Conservation (phyloP, 2,329 filamentous ascomycete species). For the Verticillium klebahnii region DNA sequence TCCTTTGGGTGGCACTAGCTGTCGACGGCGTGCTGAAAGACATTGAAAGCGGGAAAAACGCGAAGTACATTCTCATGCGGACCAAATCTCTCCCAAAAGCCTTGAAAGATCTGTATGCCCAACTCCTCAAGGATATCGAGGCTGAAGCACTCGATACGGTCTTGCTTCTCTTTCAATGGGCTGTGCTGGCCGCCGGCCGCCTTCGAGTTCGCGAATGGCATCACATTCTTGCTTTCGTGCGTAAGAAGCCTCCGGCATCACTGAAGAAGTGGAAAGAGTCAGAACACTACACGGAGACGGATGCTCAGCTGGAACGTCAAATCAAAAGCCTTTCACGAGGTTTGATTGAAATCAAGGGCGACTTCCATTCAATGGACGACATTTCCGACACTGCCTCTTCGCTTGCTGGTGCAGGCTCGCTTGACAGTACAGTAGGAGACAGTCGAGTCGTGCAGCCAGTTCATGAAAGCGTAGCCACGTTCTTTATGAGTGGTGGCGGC, state of each 20-base stretch:
- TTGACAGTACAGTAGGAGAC: not conserved
- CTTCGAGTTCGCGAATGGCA: slow-evolving; percentile 13
- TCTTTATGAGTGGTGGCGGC: not conserved
- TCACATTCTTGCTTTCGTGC: slow-evolving; percentile 11
- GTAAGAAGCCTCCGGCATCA: not conserved
- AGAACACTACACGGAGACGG: slow-evolving; percentile 3
- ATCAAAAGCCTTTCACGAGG: slow-evolving; percentile 8
- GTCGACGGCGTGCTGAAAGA: slow-evolving; percentile 6
- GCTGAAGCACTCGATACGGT: not conserved
- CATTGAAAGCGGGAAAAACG: slow-evolving; percentile 6
- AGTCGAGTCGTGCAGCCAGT: not conserved
- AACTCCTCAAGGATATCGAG: not conserved
- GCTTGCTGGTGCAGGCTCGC: not conserved
- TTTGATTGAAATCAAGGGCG: slow-evolving; percentile 5
- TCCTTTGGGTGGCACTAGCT: slow-evolving; percentile 11
- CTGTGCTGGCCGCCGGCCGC: slow-evolving; percentile 1
- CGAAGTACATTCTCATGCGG: not conserved
- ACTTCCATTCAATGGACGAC: not conserved
- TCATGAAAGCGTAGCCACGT: not conserved
- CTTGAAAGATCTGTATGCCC: not conserved
- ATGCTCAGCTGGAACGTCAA: slow-evolving; percentile 7
- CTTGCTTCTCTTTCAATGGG: slow-evolving; percentile 11
- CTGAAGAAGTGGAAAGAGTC: slow-evolving; percentile 8
- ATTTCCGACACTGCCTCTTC: not conserved
- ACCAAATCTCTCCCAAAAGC: not conserved